Percentiles rank a stretch among this genome's conserved stretches.
phyloP scores from a whole-genome alignment of 305 asterid species.

The Nicotiana rustica region DNA sequence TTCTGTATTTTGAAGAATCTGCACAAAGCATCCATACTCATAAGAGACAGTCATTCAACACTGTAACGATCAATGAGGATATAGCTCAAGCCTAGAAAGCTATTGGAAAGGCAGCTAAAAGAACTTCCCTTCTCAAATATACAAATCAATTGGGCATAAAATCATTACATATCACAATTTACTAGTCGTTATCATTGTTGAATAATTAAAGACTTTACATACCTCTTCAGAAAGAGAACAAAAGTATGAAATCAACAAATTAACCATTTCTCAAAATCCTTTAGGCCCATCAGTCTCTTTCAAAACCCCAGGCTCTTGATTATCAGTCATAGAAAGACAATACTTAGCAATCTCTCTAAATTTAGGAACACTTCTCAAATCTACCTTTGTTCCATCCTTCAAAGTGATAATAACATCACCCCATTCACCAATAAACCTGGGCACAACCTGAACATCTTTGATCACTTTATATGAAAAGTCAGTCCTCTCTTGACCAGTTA shows the following conservation, averaged over 20 bases:
- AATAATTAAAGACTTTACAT: background rate
- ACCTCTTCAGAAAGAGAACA: background rate
- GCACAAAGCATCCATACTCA: too few species aligned
- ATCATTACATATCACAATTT: too few species aligned
- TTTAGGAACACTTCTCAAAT: slow-evolving; percentile 93
- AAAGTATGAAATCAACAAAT: background rate
- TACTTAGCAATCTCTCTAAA: slow-evolving; percentile 95
- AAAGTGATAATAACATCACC: slow-evolving; percentile 92
- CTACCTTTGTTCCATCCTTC: slow-evolving; percentile 87
- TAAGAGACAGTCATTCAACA: too few species aligned
- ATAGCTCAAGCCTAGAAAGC: too few species aligned
- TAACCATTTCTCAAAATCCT: slow-evolving; percentile 61
- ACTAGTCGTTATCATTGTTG: too few species aligned
- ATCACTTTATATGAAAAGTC: slow-evolving; percentile 84
- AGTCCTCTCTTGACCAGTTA: slow-evolving; percentile 88
- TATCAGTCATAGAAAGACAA: slow-evolving; percentile 70
- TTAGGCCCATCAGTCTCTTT: slow-evolving; percentile 58
- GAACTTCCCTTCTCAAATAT: too few species aligned
- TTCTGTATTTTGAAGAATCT: too few species aligned
- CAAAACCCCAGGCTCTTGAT: slow-evolving; percentile 42
- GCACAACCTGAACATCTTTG: slow-evolving; percentile 90
- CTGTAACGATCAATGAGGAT: too few species aligned
- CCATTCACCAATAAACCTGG: slow-evolving; percentile 96
- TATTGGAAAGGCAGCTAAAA: too few species aligned
- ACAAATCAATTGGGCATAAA: too few species aligned